Conservation (phyloP, 495 filamentous ascomycete genomes). For the Annulohypoxylon moriforme region DNA sequence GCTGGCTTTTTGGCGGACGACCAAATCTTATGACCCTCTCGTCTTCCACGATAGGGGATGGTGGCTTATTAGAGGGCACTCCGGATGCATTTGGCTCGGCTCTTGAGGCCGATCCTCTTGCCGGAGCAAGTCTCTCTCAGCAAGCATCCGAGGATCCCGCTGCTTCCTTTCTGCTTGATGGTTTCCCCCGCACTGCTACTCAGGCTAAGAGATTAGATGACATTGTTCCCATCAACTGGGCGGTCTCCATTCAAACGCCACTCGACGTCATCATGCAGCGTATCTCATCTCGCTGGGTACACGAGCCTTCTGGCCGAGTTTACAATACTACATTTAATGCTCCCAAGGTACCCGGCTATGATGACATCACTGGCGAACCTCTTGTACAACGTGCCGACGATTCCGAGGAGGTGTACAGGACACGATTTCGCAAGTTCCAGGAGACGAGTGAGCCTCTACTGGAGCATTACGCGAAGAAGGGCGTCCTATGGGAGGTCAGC, state of each 20-base stretch:
- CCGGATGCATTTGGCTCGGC: slow-evolving; percentile 55
- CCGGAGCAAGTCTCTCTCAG: slow-evolving; percentile 47
- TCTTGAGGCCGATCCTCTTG: slow-evolving; percentile 49
- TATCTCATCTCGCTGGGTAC: slow-evolving; percentile 92
- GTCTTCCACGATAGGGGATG: slow-evolving; percentile 43
- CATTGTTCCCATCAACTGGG: slow-evolving; percentile 91
- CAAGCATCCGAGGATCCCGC: slow-evolving; percentile 72
- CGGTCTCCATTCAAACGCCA: slow-evolving; percentile 75
- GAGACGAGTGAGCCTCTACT: slow-evolving; percentile 86
- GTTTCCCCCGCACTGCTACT: slow-evolving; percentile 87
- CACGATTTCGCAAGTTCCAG: slow-evolving; percentile 82
- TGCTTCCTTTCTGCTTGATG: slow-evolving; percentile 94
- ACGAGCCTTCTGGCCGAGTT: slow-evolving; percentile 88
- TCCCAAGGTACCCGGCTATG: slow-evolving; percentile 80
- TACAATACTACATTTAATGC: slow-evolving; percentile 95
- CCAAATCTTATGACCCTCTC: slow-evolving; percentile 58
- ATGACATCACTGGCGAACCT: slow-evolving; percentile 91
- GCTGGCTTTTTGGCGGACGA: slow-evolving; percentile 73
- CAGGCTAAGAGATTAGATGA: slow-evolving; percentile 83
- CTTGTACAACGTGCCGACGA: slow-evolving; percentile 88
- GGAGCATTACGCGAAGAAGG: slow-evolving; percentile 86
- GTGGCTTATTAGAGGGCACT: slow-evolving; percentile 43
- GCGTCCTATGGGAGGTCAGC: slow-evolving; percentile 87
- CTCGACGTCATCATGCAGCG: slow-evolving; percentile 84
- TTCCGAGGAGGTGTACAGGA: slow-evolving; percentile 83